Percentiles rank a stretch among this genome's conserved stretches.
Conservation (phyloP, 495 filamentous ascomycete genomes). For the Schizothecium vesticola region DNA sequence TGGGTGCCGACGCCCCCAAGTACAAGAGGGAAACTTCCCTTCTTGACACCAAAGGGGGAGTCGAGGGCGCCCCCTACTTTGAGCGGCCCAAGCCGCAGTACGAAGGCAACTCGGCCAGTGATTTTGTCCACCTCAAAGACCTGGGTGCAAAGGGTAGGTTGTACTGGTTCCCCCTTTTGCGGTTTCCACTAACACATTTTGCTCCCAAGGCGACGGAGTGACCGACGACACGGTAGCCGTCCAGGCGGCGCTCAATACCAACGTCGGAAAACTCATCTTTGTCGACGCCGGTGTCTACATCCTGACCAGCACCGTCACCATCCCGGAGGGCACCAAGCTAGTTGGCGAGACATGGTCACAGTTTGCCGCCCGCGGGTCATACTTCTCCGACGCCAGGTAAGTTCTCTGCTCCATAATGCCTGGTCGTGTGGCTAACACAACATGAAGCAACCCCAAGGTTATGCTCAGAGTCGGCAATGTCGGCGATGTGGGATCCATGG, state of each 20-base stretch:
- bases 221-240: constrained; percentile 47
- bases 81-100: constrained; percentile 68
- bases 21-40: background rate
- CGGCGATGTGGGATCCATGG: constrained; percentile 68
- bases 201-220: constrained; percentile 56
- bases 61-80: no score
- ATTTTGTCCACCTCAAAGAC: constrained; percentile 60
- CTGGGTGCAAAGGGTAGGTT: constrained; percentile 53
- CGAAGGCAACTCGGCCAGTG: constrained; percentile 39
- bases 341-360: constrained; percentile 46
- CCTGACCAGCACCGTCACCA: constrained; percentile 31
- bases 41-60: constrained; percentile 16
- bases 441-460: constrained; percentile 53
- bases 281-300: constrained; percentile 31
- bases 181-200: background rate
- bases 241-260: background rate
- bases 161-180: no score
- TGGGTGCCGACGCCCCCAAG: constrained; percentile 51
- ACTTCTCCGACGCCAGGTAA: constrained; percentile 39
- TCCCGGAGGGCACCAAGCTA: constrained; percentile 44
- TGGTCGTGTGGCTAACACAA: no score
- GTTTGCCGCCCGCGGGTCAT: constrained; percentile 33
- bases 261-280: constrained; percentile 33
- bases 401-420: no score
- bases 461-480: constrained; percentile 66